Percentiles rank a stretch among this genome's conserved stretches.
These are phyloP conservation scores for Penicillium daleae DNA, from an alignment of 495 filamentous ascomycete genomes.

Conservation along the genomic window DNA sequence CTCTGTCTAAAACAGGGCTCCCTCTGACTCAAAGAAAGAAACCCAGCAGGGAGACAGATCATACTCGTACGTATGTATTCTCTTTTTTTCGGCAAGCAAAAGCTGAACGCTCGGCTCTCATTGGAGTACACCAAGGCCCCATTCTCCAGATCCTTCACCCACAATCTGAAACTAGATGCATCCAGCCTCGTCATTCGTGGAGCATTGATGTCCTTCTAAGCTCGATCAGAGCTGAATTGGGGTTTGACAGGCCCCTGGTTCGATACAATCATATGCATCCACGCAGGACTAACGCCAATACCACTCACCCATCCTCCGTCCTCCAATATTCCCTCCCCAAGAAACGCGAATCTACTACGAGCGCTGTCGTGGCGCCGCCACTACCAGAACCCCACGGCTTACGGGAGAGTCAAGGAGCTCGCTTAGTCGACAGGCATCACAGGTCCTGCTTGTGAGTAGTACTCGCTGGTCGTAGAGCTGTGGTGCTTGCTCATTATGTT, in stretches of 20 bases:
- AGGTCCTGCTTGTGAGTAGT: background rate
- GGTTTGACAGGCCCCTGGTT: background rate
- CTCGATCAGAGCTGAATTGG: constrained; percentile 21
- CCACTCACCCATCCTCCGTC: background rate
- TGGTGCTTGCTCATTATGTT: background rate
- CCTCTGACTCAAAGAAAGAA: constrained; percentile 6
- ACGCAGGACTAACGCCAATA: background rate
- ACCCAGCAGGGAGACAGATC: constrained; percentile 5
- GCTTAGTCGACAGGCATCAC: constrained; percentile 13
- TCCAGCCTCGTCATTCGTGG: constrained; percentile 6
- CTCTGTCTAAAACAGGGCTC: background rate
- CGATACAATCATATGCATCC: background rate
- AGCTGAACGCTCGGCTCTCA: constrained; percentile 9
- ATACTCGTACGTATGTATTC: background rate
- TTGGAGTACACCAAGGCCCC: constrained; percentile 19
- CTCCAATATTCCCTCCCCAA: background rate
- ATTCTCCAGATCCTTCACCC: constrained; percentile 18
- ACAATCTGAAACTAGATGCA: constrained; percentile 2
- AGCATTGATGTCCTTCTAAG: constrained; percentile 14
- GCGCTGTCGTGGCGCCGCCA: constrained; percentile 8
- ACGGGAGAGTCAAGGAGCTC: constrained; percentile 6
- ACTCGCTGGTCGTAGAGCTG: background rate
- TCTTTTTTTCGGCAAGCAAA: background rate
- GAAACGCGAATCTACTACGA: background rate
- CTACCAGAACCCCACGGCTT: constrained; percentile 1